A percentile compares a stretch with the other conserved stretches of the same genome.
phyloP scores from a whole-genome alignment of 2,329 filamentous ascomycete species.

The Fusarium protoensiforme region DNA sequence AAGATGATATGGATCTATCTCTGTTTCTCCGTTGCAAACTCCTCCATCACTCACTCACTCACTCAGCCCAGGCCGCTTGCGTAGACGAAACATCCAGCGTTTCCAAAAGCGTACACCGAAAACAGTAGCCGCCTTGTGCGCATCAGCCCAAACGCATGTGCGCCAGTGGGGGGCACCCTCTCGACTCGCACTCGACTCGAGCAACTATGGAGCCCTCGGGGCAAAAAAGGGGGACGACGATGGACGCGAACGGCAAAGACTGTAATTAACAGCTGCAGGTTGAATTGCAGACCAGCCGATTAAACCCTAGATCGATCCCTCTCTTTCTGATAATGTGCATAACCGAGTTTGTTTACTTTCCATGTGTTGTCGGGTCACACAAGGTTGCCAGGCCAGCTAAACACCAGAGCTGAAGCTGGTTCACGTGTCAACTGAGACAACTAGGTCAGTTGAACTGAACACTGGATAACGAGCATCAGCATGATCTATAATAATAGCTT shows the following conservation, averaged over 20 bases:
- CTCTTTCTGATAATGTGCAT: not conserved
- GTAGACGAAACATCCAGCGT: not conserved
- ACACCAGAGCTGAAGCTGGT: not conserved
- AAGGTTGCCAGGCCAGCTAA: not conserved
- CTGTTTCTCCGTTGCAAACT: no score
- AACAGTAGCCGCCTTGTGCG: conserved; percentile 5
- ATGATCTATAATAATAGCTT: not conserved
- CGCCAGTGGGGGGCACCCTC: conserved; percentile 12
- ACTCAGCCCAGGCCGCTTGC: not conserved
- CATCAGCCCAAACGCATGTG: not conserved
- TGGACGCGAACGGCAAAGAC: conserved; percentile 1
- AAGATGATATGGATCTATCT: not conserved
- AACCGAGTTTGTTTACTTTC: not conserved
- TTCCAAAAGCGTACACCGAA: not conserved
- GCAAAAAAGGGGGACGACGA: conserved; percentile 18
- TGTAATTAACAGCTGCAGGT: conserved; percentile 17
- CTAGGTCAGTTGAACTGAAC: not conserved
- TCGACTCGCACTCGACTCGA: conserved; percentile 6
- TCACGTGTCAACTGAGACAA: not conserved
- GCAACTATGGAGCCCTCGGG: not conserved
- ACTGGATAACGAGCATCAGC: not conserved
- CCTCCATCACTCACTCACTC: not conserved
- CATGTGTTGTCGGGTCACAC: not conserved
- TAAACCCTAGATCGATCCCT: not conserved
- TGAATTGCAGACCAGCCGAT: not conserved